Evolutionary conservation across 768 basidiomycete genomes (phyloP), one percentile per base, ranked within the genome.

Genomic region (Mrakia hoshinonis): DNA sequence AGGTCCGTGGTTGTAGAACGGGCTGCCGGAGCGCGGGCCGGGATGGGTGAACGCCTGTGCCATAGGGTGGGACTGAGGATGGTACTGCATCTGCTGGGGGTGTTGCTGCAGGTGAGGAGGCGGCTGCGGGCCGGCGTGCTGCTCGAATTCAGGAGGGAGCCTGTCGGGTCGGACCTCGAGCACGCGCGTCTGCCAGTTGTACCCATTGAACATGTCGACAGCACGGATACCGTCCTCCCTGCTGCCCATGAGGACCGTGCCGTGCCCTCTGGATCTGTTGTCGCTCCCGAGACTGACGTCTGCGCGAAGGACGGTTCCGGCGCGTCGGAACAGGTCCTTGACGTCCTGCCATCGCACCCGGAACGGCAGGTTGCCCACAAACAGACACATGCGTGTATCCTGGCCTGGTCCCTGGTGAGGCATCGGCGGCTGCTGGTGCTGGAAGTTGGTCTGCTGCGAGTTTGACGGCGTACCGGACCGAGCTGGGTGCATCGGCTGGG

Each of bases 331-430:
- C 66, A 99, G 86, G 79, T 99, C 95, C 76, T 99, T 98, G 74
- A 99, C 85, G 82, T 99, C 96, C 82, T 99, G 96, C 96, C 96
- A 99, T 68, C 96, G 87, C 48, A 97, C 94, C 73, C 95, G 85
- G 80, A 95, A 98, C 0, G 96, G 96, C 31, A 99, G 85, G 92
- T 99, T 99, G 74, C 92, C 93, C 31, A 98, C 90, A 77, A 95
- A 98, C 9, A 99, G 84, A 81, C 97, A 94, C 0, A 94, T 93
- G 67, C 95, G 84, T 4, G 92, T 95, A 79, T 99, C 95, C 13
- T 73, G 49, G 2, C 26, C 15, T n/a, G 29, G 13, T n/a, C 20
- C 11, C 3, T 13, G 12, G 7, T 49, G 65, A 48, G 64, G 20
- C 7, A 43, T 6, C 43, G 43, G 43, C 26, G 15, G 46, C 36